Evolutionary conservation across 2,329 filamentous ascomycete genomes (phyloP), one percentile per base, ranked within the genome.

Genomic region (Calcarisporium arbuscula): DNA sequence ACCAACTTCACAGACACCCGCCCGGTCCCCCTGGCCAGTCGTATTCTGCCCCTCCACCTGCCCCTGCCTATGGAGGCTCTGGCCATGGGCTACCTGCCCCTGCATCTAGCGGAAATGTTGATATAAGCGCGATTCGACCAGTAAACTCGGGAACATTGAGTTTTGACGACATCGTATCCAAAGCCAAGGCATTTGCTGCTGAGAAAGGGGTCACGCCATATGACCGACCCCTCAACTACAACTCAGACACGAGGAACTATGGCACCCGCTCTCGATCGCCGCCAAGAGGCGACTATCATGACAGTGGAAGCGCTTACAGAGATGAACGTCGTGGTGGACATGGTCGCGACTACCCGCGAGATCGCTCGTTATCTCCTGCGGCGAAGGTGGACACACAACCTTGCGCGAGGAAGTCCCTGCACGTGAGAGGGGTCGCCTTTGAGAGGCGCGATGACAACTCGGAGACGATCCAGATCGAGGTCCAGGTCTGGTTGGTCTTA

Each of bases 381-480:
- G 59, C 41, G 59, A 59, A 35, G 68, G 66, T 45, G 69, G 68
- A 26, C 61, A n/a, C n/a, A n/a, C n/a, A n/a, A n/a, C n/a, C n/a
- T n/a, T n/a, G n/a, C n/a, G n/a, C n/a, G n/a, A n/a, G n/a, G n/a
- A n/a, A n/a, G n/a, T n/a, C n/a, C n/a, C n/a, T n/a, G n/a, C n/a
- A n/a, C n/a, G n/a, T n/a, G 74, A 49, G 74, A 81, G 36, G 68
- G 79, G 35, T 80, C 78, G 23, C 77, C 80, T 16, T 61, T 71
- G 15, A 54, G 65, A 32, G 65, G 65, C 45, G 62, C 26, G 79
- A 83, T 48, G 84, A 87, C 46, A 83, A 81, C 50, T 74, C 76
- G 17, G 88, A 95, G 62, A 84, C 82, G 17, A 88, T 95, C 46
- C 76, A 83, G 50, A 87, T 95, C 51, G 87, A 94, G n/a, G 54